Evolutionary conservation across 345 rosid genomes (phyloP), one percentile per base, ranked within the genome.

Genomic region (Lepidium sativum): DNA sequence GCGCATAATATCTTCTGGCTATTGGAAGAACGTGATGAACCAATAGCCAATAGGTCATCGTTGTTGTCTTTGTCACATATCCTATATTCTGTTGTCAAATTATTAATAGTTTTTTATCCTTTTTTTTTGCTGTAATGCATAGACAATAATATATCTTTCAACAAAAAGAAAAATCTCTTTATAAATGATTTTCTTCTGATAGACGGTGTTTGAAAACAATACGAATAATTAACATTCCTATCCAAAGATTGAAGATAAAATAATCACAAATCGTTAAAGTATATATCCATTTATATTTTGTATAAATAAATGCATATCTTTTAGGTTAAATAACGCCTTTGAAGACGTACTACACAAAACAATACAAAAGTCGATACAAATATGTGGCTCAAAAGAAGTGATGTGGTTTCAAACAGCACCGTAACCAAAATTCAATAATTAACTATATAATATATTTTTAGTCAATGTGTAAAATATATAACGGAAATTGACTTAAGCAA

Each of bases 401-500:
- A 68, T 39, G 72, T 67, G 40, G 64, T 56, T 20, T 21, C 37
- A 57, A 48, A 58, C 51, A 41, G 42, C 58, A 57, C 50, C 65
- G 13, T 65, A 38, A n/a, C 42, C 16, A 58, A 38, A 29, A 13
- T 58, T 33, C 9, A 68, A 31, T 48, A 38, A 29, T 33, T 15
- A 41, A 49, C 34, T 18, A 17, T 50, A 31, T 11, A 32, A 8
- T 39, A 29, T 29, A 42, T 56, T 55, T 25, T 25, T 63, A 57
- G 15, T 31, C 32, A 8, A 1, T 16, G 59, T 48, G 20, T 68
- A 67, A 27, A 9, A 32, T 32, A 25, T 25, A 6, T 37, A 6
- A 47, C 4, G 60, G 60, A 59, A 29, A 7, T 13, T 32, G 6
- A 25, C 7, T 48, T 70, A 75, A 48, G 77, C 80, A 37, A 71